Base-by-base conservation (phyloP, 1,284 basidiomycete species). In the Puccinia hordei region DNA sequence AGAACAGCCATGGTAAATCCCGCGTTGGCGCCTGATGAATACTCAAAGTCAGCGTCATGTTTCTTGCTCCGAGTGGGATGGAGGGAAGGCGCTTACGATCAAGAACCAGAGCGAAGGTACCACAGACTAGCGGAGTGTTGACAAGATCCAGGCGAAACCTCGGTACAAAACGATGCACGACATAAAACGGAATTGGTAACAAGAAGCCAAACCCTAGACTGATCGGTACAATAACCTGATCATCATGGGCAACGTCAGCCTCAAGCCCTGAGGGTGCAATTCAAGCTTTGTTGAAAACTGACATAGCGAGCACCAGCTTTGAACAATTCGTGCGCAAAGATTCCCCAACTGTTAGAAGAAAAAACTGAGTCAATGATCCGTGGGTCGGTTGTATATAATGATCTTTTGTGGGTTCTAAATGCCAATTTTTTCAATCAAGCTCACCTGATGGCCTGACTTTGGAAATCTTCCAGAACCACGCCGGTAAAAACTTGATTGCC, bases 401-500 rank as follows among this genome's bases (percentile, higher is more conserved):
- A 30, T n/a, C 24, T 13, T 33, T 17, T 15, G 9, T 33, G 57
- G 27, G 30, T 12, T 17, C 3, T 3, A 49, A 49, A 49, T 10
- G 17, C 46, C 8, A 8, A 13, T 33, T 30, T 59, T 17, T 27
- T 73, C n/a, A 1, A 19, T 33, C 2, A 22, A 13, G 30, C 53
- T 49, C 63, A 80, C 77, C 77, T 73, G 30, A 80, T 59, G 22
- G 77, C 51, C 53, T 80, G 77, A 30, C 44, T 80, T 35, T 73
- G 77, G 49, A 80, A 80, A 44, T 80, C 77, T 65, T 72, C 77
- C 44, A 80, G 44, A 49, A 72, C 68, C 9, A 80, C 69, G 6
- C 77, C 77, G 2, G 77, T 72, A 30, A 80, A 80, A 12, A 80
- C 77, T 35, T 80, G 77, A 24, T 59, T 80, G 22, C 77, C 77